These are phyloP conservation scores for Ascosphaera apis DNA, from an alignment of 2,329 filamentous ascomycete species.

Conservation along the genomic window DNA sequence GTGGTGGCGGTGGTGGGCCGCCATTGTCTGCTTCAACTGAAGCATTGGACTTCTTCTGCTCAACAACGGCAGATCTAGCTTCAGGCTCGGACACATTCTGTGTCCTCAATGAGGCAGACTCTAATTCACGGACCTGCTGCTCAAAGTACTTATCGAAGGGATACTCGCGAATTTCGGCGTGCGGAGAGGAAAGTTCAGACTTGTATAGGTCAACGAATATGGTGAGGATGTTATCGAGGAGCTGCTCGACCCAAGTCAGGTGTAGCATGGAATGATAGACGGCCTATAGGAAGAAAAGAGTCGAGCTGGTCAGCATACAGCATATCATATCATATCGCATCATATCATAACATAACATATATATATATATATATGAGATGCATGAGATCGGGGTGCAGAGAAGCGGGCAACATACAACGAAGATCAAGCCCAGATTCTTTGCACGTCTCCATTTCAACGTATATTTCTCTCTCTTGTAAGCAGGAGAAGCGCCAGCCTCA, in stretches of 20 bases:
- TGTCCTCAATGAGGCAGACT: slow-evolving; percentile 11
- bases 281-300: slow-evolving; percentile 32
- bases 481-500: slow-evolving; percentile 38
- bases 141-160: slow-evolving; percentile 87
- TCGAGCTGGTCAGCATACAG: neutral
- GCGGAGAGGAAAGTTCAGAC: slow-evolving; percentile 59
- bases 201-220: slow-evolving; percentile 82
- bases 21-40: slow-evolving; percentile 26
- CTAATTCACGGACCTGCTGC: slow-evolving; percentile 63
- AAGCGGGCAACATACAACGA: slow-evolving; percentile 44
- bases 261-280: slow-evolving; percentile 92
- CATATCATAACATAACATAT: neutral
- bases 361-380: slow-evolving; percentile 1
- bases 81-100: too few species aligned
- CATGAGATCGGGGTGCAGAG: slow-evolving; percentile 1
- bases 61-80: slow-evolving; percentile 5
- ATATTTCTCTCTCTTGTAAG: slow-evolving; percentile 79
- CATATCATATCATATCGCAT: neutral
- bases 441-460: slow-evolving; percentile 82
- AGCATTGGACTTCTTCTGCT: slow-evolving; percentile 25
- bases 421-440: slow-evolving; percentile 85
- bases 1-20: slow-evolving; percentile 25
- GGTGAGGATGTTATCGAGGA: slow-evolving; percentile 82
- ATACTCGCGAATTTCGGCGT: slow-evolving; percentile 59
- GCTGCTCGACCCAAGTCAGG: slow-evolving; percentile 88